These are phyloP conservation scores for Phytophthora citrophthora DNA, from an alignment of 352 stramenopile species.

Conservation along the genomic window DNA sequence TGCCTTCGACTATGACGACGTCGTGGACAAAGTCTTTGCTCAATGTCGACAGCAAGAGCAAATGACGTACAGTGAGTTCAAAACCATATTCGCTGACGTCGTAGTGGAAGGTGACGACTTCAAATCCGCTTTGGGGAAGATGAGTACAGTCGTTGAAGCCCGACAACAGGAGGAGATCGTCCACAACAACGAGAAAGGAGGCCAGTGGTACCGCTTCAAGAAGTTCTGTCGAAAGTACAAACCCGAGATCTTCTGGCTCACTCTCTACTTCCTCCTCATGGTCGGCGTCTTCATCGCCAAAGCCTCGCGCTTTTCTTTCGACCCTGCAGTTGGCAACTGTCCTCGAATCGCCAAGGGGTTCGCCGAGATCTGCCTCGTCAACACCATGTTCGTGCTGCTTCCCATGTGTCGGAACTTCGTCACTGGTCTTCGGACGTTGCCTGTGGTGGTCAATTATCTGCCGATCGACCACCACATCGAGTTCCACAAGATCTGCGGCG, in stretches of 20 bases:
- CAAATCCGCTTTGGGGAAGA: slow-evolving; percentile 15
- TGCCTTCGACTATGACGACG: slow-evolving; percentile 51
- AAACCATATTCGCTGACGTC: slow-evolving; percentile 42
- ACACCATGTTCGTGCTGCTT: slow-evolving; percentile 76
- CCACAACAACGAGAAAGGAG: slow-evolving; percentile 17
- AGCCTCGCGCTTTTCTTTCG: slow-evolving; percentile 39
- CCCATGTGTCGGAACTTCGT: slow-evolving; percentile 81
- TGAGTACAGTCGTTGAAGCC: slow-evolving; percentile 2
- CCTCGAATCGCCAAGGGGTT: slow-evolving; percentile 71
- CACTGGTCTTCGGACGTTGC: slow-evolving; percentile 48
- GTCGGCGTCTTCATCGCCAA: slow-evolving; percentile 57
- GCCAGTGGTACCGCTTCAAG: slow-evolving; percentile 30
- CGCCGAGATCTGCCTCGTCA: slow-evolving; percentile 75
- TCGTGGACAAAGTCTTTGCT: slow-evolving; percentile 61
- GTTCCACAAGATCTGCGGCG: slow-evolving; percentile 79
- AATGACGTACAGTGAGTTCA: slow-evolving; percentile 70
- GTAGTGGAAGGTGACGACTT: slow-evolving; percentile 34
- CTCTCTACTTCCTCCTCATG: slow-evolving; percentile 52
- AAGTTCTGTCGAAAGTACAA: slow-evolving; percentile 56
- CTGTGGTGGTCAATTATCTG: slow-evolving; percentile 56
- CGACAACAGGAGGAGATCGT: slow-evolving; percentile 15
- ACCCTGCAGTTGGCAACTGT: slow-evolving; percentile 60
- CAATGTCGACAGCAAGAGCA: slow-evolving; percentile 43
- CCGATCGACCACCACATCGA: slow-evolving; percentile 72
- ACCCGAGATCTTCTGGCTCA: slow-evolving; percentile 58